Evolutionary conservation across 768 basidiomycete genomes (phyloP).

Genomic region (Hericium rajendrae): DNA sequence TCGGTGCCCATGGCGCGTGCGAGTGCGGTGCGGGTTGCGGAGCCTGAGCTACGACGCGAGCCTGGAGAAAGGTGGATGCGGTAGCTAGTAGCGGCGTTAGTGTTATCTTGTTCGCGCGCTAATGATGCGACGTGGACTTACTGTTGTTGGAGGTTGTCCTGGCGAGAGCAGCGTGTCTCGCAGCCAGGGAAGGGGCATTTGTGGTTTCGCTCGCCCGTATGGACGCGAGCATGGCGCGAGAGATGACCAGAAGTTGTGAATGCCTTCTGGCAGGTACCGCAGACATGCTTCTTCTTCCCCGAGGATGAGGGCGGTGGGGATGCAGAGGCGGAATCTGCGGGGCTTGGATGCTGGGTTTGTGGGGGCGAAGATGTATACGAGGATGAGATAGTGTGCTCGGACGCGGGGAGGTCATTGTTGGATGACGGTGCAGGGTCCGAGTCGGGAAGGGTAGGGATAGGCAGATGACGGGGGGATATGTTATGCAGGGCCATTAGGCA

Average conservation of each 20-base stretch:
- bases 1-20: not conserved
- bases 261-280: slow-evolving; percentile 59
- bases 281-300: slow-evolving; percentile 40
- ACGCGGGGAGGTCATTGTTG: not conserved
- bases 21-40: slow-evolving; percentile 44
- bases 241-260: slow-evolving; percentile 89
- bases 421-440: not conserved
- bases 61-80: slow-evolving; percentile 77
- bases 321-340: not conserved
- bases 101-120: not conserved
- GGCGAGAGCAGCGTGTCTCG: slow-evolving; percentile 81
- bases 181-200: slow-evolving; percentile 94
- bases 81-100: slow-evolving; percentile 36
- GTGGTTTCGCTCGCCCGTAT: slow-evolving; percentile 89
- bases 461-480: not conserved
- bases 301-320: not conserved
- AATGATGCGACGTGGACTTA: slow-evolving; percentile 22
- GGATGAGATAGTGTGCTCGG: slow-evolving; percentile 1
- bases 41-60: slow-evolving; percentile 53
- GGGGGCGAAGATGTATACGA: not conserved
- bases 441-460: not conserved
- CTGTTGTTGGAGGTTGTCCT: slow-evolving; percentile 79
- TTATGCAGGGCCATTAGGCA: too few species aligned
- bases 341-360: not conserved
- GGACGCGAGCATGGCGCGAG: slow-evolving; percentile 78